Base-by-base conservation (phyloP, 208 protist species). In the Crithidia expoeki region DNA sequence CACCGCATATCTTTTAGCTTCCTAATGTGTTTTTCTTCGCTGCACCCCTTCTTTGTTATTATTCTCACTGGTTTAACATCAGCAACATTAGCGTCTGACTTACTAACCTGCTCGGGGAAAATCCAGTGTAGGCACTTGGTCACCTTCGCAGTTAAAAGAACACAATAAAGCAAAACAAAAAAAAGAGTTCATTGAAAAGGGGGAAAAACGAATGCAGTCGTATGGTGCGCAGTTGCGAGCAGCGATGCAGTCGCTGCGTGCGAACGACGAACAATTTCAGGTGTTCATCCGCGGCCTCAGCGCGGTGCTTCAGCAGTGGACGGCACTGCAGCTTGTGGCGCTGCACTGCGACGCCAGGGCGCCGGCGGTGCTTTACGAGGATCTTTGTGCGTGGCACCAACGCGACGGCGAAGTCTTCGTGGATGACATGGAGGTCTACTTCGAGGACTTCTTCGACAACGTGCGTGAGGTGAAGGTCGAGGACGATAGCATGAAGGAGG, bases 401-500 rank as follows among this genome's bases (percentile, higher is more conserved):
- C 59, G 64, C 2, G 81, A 90, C 27, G 91, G 91, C 38, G 91
- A 96, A 56, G 81, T 96, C 16, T 96, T 87, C 76, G 79, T 83
- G 21, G 91, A 96, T 57, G 91, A 96, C 56, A 69, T 96, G 59
- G 84, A 96, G 79, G 46, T 84, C n/a, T 93, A 88, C 72, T 96
- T 96, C 60, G 88, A 96, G 52, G 83, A 94, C 44, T 96, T 96
- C 66, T 96, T 93, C 59, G 73, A 76, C 46, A 79, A 76, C 36
- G 76, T 80, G 14, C 85, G 85, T 28, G 81, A 76, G 19, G 91
- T 94, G 47, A 30, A 81, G 32, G 79, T 96, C n/a, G 84, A 96
- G 73, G 91, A 96, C 49, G 91, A 93, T 49, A 96, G 91, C 77
- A 86, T 88, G 77, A 86, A 92, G 69, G 88, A 96, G 79, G 88